Evolutionary conservation across 805 yeast genomes (phyloP), one percentile per base, ranked within the genome.

Genomic region (Metschnikowia chrysomelidarum): DNA sequence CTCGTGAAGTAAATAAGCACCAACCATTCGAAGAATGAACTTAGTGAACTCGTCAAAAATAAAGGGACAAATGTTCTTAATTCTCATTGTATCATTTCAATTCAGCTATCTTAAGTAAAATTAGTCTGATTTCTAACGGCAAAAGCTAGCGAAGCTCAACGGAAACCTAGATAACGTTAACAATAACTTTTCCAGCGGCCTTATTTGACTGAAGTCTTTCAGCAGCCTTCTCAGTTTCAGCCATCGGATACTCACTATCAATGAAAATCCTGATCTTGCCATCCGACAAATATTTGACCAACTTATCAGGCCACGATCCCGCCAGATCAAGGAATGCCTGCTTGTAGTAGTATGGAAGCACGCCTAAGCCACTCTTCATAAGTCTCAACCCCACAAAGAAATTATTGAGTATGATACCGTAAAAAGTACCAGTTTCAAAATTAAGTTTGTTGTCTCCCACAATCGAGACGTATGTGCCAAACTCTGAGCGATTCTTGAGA

Each of bases 111-210:
- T n/a, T n/a, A n/a, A n/a, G n/a, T n/a, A n/a, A n/a, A n/a, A n/a
- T n/a, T n/a, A n/a, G n/a, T n/a, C n/a, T n/a, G n/a, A n/a, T n/a
- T n/a, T n/a, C n/a, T n/a, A n/a, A n/a, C n/a, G n/a, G n/a, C n/a
- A n/a, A n/a, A n/a, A n/a, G n/a, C n/a, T n/a, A n/a, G n/a, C n/a
- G n/a, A n/a, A n/a, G n/a, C n/a, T n/a, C n/a, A n/a, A n/a, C n/a
- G n/a, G n/a, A n/a, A n/a, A n/a, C n/a, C n/a, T 35, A 44, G 7
- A 21, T 47, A 32, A 64, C 48, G 34, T 54, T 49, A 19, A 77
- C 36, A n/a, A 87, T 73, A 31, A 82, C 63, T 56, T 86, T 87
- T 23, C 95, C 96, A 37, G 70, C 74, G 7, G 81, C 78, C 30
- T 54, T 62, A 38, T 75, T 71, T 19, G 67, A 54, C 6, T 54